Conservation (phyloP, 1,284 basidiomycete species). For the Ustilago loliicola region DNA sequence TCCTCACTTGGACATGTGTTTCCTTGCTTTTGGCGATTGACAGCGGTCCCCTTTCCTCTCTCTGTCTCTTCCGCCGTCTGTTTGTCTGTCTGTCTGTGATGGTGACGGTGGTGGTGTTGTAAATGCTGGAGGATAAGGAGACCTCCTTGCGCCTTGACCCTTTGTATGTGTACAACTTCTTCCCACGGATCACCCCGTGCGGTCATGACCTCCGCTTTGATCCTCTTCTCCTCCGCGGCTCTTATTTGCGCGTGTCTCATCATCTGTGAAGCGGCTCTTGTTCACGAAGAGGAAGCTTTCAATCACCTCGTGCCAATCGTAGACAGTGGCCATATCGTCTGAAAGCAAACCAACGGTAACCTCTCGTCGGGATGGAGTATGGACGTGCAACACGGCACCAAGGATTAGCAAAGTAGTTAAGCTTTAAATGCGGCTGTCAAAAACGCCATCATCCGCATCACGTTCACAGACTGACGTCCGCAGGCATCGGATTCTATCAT, state of each 20-base stretch:
- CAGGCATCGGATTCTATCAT: neutral
- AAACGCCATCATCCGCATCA: neutral
- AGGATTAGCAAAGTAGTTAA: neutral
- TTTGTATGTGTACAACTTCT: neutral
- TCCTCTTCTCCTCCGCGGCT: too few species aligned
- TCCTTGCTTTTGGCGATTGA: constrained; percentile 2
- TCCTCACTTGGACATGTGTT: constrained; percentile 5
- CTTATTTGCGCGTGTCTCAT: too few species aligned
- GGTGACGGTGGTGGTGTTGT: neutral
- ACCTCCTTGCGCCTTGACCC: neutral
- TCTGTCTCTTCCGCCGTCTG: neutral
- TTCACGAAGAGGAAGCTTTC: too few species aligned
- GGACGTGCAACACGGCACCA: neutral
- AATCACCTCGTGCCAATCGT: too few species aligned
- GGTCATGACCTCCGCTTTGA: too few species aligned
- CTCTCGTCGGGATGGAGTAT: too few species aligned
- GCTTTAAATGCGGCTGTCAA: neutral
- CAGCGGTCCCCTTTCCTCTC: neutral
- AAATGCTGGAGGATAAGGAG: neutral
- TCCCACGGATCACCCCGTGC: neutral
- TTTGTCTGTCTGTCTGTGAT: neutral
- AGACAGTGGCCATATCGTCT: too few species aligned
- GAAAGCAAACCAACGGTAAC: too few species aligned
- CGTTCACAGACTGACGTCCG: neutral
- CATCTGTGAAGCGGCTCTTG: too few species aligned